Percentiles rank a stretch among this genome's conserved stretches.
Evolutionary conservation across 2,329 filamentous ascomycete species (phyloP).

Genomic region (Fusarium sp.): DNA sequence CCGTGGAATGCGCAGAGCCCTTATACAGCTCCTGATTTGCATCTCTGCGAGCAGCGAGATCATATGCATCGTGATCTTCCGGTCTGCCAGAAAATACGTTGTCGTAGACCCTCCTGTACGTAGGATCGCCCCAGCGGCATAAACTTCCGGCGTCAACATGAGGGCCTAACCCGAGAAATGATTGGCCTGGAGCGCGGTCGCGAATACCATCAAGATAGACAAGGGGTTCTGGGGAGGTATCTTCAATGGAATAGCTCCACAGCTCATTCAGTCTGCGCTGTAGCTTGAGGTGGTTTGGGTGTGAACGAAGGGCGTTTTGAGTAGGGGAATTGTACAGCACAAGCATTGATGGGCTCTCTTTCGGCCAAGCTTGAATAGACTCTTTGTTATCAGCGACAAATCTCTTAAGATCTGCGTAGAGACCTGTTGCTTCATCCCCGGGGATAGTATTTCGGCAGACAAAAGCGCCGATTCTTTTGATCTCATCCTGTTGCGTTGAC

Average conservation of each 20-base stretch:
- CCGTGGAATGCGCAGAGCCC: constrained; percentile 14
- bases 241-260: neutral
- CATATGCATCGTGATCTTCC: neutral
- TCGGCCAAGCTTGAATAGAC: constrained; percentile 14
- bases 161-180: constrained; percentile 58
- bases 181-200: constrained; percentile 35
- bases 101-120: neutral
- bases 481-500: neutral
- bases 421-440: neutral
- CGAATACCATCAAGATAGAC: constrained; percentile 7
- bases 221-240: neutral
- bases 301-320: neutral
- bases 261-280: constrained; percentile 3
- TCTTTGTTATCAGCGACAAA: constrained; percentile 12
- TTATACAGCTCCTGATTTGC: constrained; percentile 1
- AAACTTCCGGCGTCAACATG: constrained; percentile 62
- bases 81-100: neutral
- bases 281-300: constrained; percentile 1
- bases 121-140: constrained; percentile 58
- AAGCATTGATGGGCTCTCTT: constrained; percentile 19
- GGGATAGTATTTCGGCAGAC: neutral
- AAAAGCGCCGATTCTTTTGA: constrained; percentile 4
- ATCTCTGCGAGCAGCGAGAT: neutral
- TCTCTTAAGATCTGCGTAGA: neutral
- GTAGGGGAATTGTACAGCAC: constrained; percentile 2